Evolutionary conservation across 176 grass and related monocot species (phyloP), one percentile per base, ranked within the genome.

Genomic region (Oryza officinalis): DNA sequence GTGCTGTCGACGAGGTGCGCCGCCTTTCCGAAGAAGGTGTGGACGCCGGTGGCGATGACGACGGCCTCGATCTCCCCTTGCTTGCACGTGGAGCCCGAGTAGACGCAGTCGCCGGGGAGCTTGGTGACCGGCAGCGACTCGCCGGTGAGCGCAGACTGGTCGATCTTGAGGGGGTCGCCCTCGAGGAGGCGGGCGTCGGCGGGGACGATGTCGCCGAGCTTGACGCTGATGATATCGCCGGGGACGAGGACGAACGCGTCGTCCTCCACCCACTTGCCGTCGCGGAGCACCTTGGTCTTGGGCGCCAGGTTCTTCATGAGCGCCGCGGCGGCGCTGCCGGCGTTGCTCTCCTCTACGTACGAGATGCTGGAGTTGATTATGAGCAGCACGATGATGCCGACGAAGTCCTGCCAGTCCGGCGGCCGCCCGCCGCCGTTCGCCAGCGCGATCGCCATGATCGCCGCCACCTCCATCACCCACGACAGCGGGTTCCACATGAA

Each of bases 401-500:
- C 78, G 67, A 99, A 99, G 86, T 99, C 97, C 71, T 99, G 93
- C 97, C 97, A 99, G 83, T 99, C 97, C 14, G 93, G 97, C 11
- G 97, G 93, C 74, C 86, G 70, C 5, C 86, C 83, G 28, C 22
- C 77, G 5, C 93, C 97, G 28, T 99, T 99, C 27, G 93, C 97
- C 0, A 96, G 79, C 1, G 28, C 91, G 47, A 99, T 99, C 57
- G 97, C 97, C 86, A 99, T 99, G 30, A 99, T 22, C 20, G 97
- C 97, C 7, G 96, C 93, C 15, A 78, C 67, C 67, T 99, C 97
- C 97, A 99, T 99, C 22, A 99, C 97, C 97, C 97, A 99, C 28
- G 97, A 99, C 1, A 99, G 78, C 0, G 97, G 97, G 75, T 99
- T 99, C 97, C 97, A 99, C 97, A 99, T 99, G 84, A 99, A 99